Evolutionary conservation across 345 rosid genomes (phyloP).

Genomic region (Mallotus nudiflorus): DNA sequence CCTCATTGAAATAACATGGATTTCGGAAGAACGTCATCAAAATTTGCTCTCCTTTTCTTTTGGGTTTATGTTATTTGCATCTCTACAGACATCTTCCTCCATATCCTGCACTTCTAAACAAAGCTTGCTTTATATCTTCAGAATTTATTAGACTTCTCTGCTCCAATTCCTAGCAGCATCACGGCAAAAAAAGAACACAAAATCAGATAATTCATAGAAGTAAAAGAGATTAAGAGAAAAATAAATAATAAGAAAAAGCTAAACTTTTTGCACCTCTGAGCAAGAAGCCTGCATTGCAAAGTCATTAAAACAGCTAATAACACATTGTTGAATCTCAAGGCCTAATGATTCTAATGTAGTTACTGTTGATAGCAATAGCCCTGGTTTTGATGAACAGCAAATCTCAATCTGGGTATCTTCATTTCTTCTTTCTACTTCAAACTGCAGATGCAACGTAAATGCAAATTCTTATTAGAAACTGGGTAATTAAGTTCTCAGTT

Average conservation of each 20-base stretch:
- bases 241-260: not conserved
- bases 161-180: slow-evolving; percentile 18
- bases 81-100: slow-evolving; percentile 35
- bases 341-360: slow-evolving; percentile 33
- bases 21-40: too few species aligned
- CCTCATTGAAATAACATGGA: too few species aligned
- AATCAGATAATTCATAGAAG: not conserved
- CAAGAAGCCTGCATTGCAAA: slow-evolving; percentile 40
- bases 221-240: not conserved
- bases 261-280: slow-evolving; percentile 23
- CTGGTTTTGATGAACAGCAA: slow-evolving; percentile 33
- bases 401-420: slow-evolving; percentile 30
- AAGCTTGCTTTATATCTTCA: slow-evolving; percentile 29
- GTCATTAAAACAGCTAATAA: slow-evolving; percentile 37
- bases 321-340: slow-evolving; percentile 38
- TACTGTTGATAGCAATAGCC: slow-evolving; percentile 32
- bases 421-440: slow-evolving; percentile 30
- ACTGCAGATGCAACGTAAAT: slow-evolving; percentile 16
- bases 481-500: not conserved
- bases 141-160: slow-evolving; percentile 14
- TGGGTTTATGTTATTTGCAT: not conserved
- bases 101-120: slow-evolving; percentile 25
- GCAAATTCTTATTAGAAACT: not conserved
- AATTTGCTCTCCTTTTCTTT: slow-evolving; percentile 10
- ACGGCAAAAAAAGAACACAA: not conserved